Conservation (phyloP, 768 basidiomycete species). For the Boletus barrowsii region DNA sequence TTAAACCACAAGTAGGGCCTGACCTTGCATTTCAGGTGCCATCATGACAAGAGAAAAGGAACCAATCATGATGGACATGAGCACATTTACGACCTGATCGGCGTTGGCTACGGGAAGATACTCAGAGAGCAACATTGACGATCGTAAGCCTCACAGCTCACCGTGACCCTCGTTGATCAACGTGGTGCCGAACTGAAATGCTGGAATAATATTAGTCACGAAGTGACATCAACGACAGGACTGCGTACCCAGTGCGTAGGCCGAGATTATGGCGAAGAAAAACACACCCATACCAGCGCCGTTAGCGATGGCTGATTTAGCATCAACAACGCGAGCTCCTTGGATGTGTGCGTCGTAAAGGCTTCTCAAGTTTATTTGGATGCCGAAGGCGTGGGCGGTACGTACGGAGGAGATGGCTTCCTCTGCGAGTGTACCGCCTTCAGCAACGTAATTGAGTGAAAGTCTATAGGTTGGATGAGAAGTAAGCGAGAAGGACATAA, state of each 20-base stretch:
- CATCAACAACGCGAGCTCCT: conserved; percentile 50
- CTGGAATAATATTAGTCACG: conserved; percentile 32
- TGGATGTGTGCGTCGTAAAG: conserved; percentile 67
- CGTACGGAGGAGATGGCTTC: conserved; percentile 90
- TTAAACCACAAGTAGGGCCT: neutral
- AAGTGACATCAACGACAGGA: neutral
- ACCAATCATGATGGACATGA: conserved; percentile 82
- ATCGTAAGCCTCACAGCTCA: conserved; percentile 23
- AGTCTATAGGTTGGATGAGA: conserved; percentile 36
- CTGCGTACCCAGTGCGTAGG: conserved; percentile 61
- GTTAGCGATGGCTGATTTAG: conserved; percentile 56
- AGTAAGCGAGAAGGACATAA: neutral
- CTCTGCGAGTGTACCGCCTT: conserved; percentile 80
- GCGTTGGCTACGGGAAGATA: conserved; percentile 72
- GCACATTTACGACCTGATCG: conserved; percentile 79
- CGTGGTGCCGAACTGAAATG: conserved; percentile 87
- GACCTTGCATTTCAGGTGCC: conserved; percentile 85
- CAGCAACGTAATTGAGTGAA: conserved; percentile 71
- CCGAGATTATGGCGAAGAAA: conserved; percentile 78
- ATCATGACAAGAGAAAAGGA: conserved; percentile 85
- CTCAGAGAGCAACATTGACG: neutral
- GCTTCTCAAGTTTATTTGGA: conserved; percentile 56
- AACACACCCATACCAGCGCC: conserved; percentile 65
- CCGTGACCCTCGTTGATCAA: conserved; percentile 63
- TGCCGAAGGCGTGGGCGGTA: conserved; percentile 89